Conservation (phyloP, 73 alveolate genomes). For the Durusdinium trenchii region DNA sequence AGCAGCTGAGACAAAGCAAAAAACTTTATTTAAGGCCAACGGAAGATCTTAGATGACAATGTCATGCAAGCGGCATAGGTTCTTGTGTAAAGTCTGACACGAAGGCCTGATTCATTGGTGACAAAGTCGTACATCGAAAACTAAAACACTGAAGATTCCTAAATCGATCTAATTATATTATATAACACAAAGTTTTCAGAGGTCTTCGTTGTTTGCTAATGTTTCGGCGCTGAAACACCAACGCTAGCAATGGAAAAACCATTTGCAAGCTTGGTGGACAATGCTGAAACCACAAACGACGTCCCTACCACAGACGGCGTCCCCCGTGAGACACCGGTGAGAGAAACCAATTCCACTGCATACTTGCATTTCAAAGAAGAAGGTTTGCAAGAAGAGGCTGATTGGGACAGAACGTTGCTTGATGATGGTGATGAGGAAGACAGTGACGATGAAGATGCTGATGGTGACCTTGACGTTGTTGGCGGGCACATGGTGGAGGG, state of each 20-base stretch:
- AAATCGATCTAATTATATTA: too few species aligned
- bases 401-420: not conserved
- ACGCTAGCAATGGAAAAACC: not conserved
- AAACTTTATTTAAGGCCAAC: too few species aligned
- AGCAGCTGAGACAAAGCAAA: too few species aligned
- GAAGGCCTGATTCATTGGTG: too few species aligned
- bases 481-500: not conserved
- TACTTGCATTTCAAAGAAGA: constrained; percentile 24
- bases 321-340: not conserved
- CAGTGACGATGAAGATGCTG: constrained; percentile 22
- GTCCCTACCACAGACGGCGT: not conserved
- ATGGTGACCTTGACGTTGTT: not conserved
- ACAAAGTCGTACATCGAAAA: too few species aligned
- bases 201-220: too few species aligned
- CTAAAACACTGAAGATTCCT: too few species aligned
- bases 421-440: not conserved
- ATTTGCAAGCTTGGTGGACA: constrained; percentile 60
- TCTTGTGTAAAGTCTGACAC: too few species aligned
- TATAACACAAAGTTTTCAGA: too few species aligned
- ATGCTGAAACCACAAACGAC: constrained; percentile 12
- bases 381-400: not conserved
- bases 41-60: too few species aligned
- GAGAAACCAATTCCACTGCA: not conserved
- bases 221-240: too few species aligned
- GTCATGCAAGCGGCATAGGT: too few species aligned